A percentile compares a stretch with the other conserved stretches of the same genome.
Conservation (phyloP, 805 yeast genomes). For the Nakazawaea peltata region DNA sequence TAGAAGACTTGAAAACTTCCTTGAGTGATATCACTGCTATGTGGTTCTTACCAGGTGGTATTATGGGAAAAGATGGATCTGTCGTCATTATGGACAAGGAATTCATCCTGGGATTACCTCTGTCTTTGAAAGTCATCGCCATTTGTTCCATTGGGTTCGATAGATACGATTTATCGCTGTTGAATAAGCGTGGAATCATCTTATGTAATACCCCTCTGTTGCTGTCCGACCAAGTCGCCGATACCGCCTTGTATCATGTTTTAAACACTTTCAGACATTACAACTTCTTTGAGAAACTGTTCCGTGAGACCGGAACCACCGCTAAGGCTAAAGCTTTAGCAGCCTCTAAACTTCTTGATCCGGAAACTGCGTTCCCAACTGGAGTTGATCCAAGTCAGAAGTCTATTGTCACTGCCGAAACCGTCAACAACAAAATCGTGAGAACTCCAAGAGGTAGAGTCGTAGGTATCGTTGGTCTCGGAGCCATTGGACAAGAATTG, state of each 20-base stretch:
- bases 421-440: slow-evolving; percentile 26
- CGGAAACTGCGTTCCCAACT: slow-evolving; percentile 21
- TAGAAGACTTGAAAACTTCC: slow-evolving; percentile 28
- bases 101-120: slow-evolving; percentile 28
- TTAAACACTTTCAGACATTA: slow-evolving; percentile 55
- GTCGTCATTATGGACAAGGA: slow-evolving; percentile 11
- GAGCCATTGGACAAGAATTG: slow-evolving; percentile 49
- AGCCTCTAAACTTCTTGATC: slow-evolving; percentile 22
- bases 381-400: slow-evolving; percentile 16
- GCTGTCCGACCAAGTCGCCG: slow-evolving; percentile 67
- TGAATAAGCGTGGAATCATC: slow-evolving; percentile 37
- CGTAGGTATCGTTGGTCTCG: slow-evolving; percentile 52
- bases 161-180: slow-evolving; percentile 34
- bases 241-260: slow-evolving; percentile 52
- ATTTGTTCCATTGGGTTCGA: slow-evolving; percentile 60
- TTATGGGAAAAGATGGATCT: slow-evolving; percentile 27
- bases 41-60: slow-evolving; percentile 48
- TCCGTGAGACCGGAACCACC: slow-evolving; percentile 30
- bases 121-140: slow-evolving; percentile 36
- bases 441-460: slow-evolving; percentile 40
- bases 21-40: slow-evolving; percentile 40
- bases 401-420: slow-evolving; percentile 32
- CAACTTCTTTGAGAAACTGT: slow-evolving; percentile 33
- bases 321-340: slow-evolving; percentile 28
- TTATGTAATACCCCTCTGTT: slow-evolving; percentile 55